Evolutionary conservation across 805 yeast species (phyloP), one percentile per base, ranked within the genome.

Genomic region (Metschnikowia continentalis): DNA sequence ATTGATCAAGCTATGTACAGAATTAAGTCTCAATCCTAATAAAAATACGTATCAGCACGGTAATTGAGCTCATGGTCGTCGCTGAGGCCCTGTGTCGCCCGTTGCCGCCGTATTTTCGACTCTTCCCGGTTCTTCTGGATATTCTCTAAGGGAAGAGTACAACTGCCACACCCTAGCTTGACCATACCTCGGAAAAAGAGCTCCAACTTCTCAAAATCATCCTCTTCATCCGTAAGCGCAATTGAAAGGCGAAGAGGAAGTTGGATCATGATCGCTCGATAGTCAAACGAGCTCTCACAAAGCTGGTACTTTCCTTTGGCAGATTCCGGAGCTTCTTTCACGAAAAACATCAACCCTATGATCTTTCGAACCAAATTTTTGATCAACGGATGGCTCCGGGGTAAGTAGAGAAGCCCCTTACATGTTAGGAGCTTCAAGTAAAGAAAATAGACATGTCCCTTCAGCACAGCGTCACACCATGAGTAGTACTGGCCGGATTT

Each of bases 401-500:
- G 63, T 20, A 63, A 38, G 30, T 53, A 50, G 13, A 64, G 48
- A n/a, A 65, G 54, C 5, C 64, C 67, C 2, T 47, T 58, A 6
- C 61, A 52, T 20, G 66, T 63, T 30, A 65, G 56, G 20, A 65
- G 45, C 47, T 62, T 57, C 48, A 64, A 50, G 52, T 62, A 64
- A 13, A 65, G 52, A 26, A 56, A 54, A 38, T 59, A 54, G 10
- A 59, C 58, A 11, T 63, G 61, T 52, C 62, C 56, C 47, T 53
- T 58, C 42, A 62, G 62, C 47, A 59, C 58, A 17, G 61, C 55
- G 42, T 65, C 69, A 32, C 58, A 62, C 62, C 65, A 62, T 38
- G 68, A 63, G 51, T 59, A 61, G 49, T 49, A 53, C 6, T 23
- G 42, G n/a, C 46, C 48, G 20, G 22, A 10, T n/a, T 49, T 54